Percentiles rank a stretch among this genome's conserved stretches.
Evolutionary conservation across 2,329 filamentous ascomycete genomes (phyloP).

Genomic region (Didymella pomorum): DNA sequence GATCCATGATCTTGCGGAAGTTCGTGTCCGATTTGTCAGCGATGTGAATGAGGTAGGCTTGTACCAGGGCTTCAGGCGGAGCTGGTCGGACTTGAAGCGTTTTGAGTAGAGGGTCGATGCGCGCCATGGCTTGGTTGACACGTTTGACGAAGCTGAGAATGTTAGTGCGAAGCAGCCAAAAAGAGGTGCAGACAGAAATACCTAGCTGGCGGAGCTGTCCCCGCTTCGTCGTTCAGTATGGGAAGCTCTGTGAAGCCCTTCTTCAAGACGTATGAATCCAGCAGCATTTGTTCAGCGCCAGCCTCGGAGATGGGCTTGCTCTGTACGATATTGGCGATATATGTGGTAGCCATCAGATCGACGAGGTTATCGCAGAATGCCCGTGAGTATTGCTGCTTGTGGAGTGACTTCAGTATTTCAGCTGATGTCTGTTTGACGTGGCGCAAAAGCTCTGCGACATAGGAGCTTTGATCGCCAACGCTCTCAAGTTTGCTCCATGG

Average conservation of each 20-base stretch:
- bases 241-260: conserved; percentile 78
- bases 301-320: conserved; percentile 92
- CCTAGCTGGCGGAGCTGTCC: conserved; percentile 64
- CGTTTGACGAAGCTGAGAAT: conserved; percentile 78
- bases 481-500: conserved; percentile 94
- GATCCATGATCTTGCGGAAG: conserved; percentile 93
- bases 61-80: conserved; percentile 91
- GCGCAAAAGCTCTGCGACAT: conserved; percentile 81
- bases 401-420: conserved; percentile 78
- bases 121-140: conserved; percentile 81
- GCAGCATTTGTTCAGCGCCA: conserved; percentile 95
- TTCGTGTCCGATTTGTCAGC: conserved; percentile 92
- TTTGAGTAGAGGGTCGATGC: conserved; percentile 92
- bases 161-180: conserved; percentile 13
- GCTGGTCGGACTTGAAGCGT: conserved; percentile 92
- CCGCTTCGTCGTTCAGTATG: conserved; percentile 64
- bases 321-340: conserved; percentile 83
- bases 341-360: conserved; percentile 80
- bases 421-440: conserved; percentile 74
- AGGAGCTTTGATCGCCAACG: conserved; percentile 92
- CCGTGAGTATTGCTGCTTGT: conserved; percentile 91
- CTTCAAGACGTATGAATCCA: conserved; percentile 91
- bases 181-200: conserved; percentile 34
- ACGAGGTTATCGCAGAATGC: conserved; percentile 97
- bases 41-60: conserved; percentile 97